Percentiles rank a stretch among this genome's conserved stretches.
Conservation (phyloP, 2,329 filamentous ascomycete genomes). For the Aureobasidium sp. region DNA sequence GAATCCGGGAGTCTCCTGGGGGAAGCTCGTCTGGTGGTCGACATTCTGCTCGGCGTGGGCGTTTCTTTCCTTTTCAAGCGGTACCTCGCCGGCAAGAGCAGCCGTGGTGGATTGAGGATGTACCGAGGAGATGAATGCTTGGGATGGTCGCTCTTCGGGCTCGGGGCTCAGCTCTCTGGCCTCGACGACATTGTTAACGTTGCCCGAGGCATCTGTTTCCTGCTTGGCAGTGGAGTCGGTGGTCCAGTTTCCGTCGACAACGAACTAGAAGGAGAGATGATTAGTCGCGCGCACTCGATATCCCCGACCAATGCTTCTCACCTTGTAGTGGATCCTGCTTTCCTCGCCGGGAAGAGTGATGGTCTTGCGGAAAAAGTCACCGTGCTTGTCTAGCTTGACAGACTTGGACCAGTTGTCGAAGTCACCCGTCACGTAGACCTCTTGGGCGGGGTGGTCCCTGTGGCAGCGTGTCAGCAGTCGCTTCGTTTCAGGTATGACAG, state of each 20-base stretch:
- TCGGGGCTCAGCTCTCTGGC: slow-evolving; percentile 59
- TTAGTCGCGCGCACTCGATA: neutral
- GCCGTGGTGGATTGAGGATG: slow-evolving; percentile 66
- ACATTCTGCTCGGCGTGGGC: neutral
- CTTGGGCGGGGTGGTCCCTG: slow-evolving; percentile 76
- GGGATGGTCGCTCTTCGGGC: slow-evolving; percentile 35
- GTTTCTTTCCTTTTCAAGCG: slow-evolving; percentile 46
- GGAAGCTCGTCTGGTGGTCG: slow-evolving; percentile 22
- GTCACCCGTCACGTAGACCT: slow-evolving; percentile 91
- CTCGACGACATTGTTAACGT: slow-evolving; percentile 86
- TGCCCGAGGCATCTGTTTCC: slow-evolving; percentile 75
- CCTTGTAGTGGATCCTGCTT: slow-evolving; percentile 82
- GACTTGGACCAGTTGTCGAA: slow-evolving; percentile 93
- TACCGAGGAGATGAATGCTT: slow-evolving; percentile 56
- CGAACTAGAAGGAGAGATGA: slow-evolving; percentile 57
- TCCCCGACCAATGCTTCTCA: slow-evolving; percentile 37
- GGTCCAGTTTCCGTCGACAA: slow-evolving; percentile 88
- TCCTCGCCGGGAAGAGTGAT: slow-evolving; percentile 58
- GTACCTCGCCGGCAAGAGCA: slow-evolving; percentile 59
- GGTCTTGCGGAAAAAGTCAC: slow-evolving; percentile 67
- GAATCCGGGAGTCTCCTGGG: slow-evolving; percentile 18
- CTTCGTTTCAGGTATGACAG: neutral
- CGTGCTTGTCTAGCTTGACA: slow-evolving; percentile 71
- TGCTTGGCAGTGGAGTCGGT: slow-evolving; percentile 73
- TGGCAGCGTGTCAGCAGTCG: slow-evolving; percentile 18